Base-by-base conservation (phyloP, 108 stramenopile genomes). In the Asterionellopsis glacialis region DNA sequence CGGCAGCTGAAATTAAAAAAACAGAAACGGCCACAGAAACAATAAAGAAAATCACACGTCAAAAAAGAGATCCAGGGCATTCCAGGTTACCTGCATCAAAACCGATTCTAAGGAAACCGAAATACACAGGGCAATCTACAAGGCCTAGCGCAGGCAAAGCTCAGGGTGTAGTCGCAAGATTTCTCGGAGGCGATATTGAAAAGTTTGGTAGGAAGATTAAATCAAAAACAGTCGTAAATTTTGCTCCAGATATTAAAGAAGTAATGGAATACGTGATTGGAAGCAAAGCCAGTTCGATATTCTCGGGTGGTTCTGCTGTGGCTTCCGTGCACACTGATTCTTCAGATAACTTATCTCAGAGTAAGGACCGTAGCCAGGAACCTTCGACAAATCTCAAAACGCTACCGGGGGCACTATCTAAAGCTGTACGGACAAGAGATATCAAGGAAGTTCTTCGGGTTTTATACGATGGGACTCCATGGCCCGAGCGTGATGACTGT, bases 401-500 rank as follows among this genome's bases (percentile, higher is more conserved):
- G 19, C 16, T 16, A 2, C 47, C 16, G 9, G 47, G 16, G 9
- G 47, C 2, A 48, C 47, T 48, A 1, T 48, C 21, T 48, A 21
- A 48, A 5, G 47, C 47, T 21, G 21, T 48, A 5, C 47, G 47
- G 47, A 48, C 47, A 16, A 48, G 9, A 48, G 21, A 16, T 21
- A 19, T 48, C 9, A 48, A 48, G 21, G 47, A 48, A 16, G 47
- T 48, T 48, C 47, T 48, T 7, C 21, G 19, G 16, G 19, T 48
- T 21, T 48, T 48, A 48, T 21, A 48, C 19, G 19, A 21, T 48
- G 47, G 47, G 5, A 21, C 47, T 48, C 47, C 47, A 48, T 48
- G 16, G 19, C 5, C 16, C 5, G 21, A 48, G 21, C 47, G 19
- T 5, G 47, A 48, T 9, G 47, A 48, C 19, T 16, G 21, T 48